phyloP scores from a whole-genome alignment of 129 eudicot species.

The Heracleum sosnowskyi region DNA sequence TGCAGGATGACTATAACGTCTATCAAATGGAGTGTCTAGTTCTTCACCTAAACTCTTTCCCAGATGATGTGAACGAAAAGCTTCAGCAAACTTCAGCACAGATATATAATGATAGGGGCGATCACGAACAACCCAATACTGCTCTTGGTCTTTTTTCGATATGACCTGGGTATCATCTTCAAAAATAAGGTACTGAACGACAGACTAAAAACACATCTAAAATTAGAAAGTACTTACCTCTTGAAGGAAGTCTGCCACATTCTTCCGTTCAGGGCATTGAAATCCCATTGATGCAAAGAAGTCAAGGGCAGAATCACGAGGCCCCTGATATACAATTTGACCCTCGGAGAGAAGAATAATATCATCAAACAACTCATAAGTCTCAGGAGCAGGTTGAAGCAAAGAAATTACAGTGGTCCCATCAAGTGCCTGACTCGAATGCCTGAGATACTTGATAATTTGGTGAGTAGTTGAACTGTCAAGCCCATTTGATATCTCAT shows the following conservation, averaged over 20 bases:
- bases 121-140: constrained; percentile 67
- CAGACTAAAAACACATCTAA: constrained; percentile 2
- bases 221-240: constrained; percentile 52
- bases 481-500: constrained; percentile 94
- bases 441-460: constrained; percentile 79
- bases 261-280: constrained; percentile 79
- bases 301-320: constrained; percentile 56
- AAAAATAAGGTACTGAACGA: background rate
- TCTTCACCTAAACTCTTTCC: constrained; percentile 69
- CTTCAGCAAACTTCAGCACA: constrained; percentile 72
- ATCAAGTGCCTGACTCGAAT: constrained; percentile 79
- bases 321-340: constrained; percentile 93
- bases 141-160: constrained; percentile 93
- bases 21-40: constrained; percentile 62
- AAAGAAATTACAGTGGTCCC: constrained; percentile 80
- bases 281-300: constrained; percentile 89
- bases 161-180: constrained; percentile 43
- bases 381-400: constrained; percentile 99
- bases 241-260: constrained; percentile 95
- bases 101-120: constrained; percentile 62
- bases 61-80: constrained; percentile 50
- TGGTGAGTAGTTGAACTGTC: constrained; percentile 91
- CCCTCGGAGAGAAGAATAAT: constrained; percentile 82
- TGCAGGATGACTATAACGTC: constrained; percentile 81
- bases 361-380: constrained; percentile 90